These are phyloP conservation scores for Trametes sp. DNA, from an alignment of 1,284 basidiomycete genomes.

Conservation along the genomic window DNA sequence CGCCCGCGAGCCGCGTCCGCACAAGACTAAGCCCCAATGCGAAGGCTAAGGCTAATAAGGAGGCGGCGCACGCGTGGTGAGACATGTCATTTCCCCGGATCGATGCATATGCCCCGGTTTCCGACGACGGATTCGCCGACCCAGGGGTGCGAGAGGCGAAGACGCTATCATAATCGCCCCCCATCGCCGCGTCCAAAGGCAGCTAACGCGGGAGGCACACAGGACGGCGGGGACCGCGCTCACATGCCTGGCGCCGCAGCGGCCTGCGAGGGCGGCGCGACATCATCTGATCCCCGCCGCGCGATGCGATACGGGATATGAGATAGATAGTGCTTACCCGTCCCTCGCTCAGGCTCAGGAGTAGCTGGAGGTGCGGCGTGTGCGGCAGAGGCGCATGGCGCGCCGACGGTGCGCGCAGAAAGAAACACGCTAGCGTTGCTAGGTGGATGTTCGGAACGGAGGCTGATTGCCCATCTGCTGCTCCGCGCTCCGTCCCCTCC, in stretches of 20 bases:
- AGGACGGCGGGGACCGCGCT: slow-evolving; percentile 10
- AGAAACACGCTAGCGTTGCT: slow-evolving; percentile 8
- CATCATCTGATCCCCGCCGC: slow-evolving; percentile 18
- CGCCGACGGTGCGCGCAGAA: not conserved
- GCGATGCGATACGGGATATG: slow-evolving; percentile 22
- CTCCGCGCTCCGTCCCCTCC: slow-evolving; percentile 24
- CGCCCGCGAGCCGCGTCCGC: not conserved
- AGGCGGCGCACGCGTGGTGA: slow-evolving; percentile 3
- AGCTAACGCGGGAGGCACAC: slow-evolving; percentile 13
- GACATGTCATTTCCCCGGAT: slow-evolving; percentile 6
- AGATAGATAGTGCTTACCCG: slow-evolving; percentile 2
- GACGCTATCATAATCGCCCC: no score
- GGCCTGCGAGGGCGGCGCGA: not conserved
- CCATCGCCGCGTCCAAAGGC: slow-evolving; percentile 10
- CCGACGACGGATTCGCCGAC: not conserved
- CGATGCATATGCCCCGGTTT: not conserved
- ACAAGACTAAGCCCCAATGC: no score
- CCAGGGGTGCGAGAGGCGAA: not conserved
- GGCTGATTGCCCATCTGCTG: slow-evolving; percentile 12
- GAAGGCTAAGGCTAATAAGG: no score
- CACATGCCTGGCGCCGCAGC: slow-evolving; percentile 9
- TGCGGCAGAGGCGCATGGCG: not conserved
- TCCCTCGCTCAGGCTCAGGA: not conserved
- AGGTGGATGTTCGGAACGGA: slow-evolving; percentile 26
- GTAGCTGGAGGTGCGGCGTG: not conserved